Evolutionary conservation across 2,329 filamentous ascomycete genomes (phyloP), one percentile per base, ranked within the genome.

Genomic region (Colletotrichum sp.): DNA sequence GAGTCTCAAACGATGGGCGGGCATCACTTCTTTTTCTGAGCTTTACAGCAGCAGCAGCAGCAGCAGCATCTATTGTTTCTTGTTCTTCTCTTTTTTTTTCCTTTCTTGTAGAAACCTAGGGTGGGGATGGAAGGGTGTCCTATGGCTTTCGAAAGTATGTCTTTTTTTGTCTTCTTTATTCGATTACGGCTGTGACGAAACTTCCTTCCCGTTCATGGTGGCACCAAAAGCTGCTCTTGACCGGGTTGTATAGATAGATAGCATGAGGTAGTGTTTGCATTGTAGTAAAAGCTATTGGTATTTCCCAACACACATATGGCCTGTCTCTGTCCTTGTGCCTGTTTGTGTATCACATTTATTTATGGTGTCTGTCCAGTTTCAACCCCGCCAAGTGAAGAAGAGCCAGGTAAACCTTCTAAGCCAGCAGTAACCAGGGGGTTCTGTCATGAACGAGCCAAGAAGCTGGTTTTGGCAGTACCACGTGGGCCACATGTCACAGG

Each of bases 241-340:
- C 26, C 43, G 16, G 26, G 34, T 52, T 70, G 68, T 70, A 70
- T 70, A 61, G 68, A 70, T 74, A 76, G 74, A 75, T 69, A 60
- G 74, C 74, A 76, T 69, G 36, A 60, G 52, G 57, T 76, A 74
- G 61, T 74, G 28, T 72, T 74, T 71, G 65, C 65, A 69, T 76
- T 74, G 59, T 66, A 26, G 71, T 76, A 76, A 76, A 76, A 76
- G 70, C 71, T 74, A 76, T 74, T 73, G 65, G 34, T 76, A 65
- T 74, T 59, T 30, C 43, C 6, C 32, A 63, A 7, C 24, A 24
- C 4, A 32, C 6, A 26, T 36, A 24, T 72, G 14, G 13, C n/a
- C 52, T 24, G n/a, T 6, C 14, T n/a, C 16, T n/a, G 21, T 12
- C 14, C 18, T 48, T 6, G 6, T 48, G 43, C 59, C 26, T 34